These are phyloP conservation scores for Candolleomyces efflorescens DNA, from an alignment of 768 basidiomycete genomes.

Conservation along the genomic window DNA sequence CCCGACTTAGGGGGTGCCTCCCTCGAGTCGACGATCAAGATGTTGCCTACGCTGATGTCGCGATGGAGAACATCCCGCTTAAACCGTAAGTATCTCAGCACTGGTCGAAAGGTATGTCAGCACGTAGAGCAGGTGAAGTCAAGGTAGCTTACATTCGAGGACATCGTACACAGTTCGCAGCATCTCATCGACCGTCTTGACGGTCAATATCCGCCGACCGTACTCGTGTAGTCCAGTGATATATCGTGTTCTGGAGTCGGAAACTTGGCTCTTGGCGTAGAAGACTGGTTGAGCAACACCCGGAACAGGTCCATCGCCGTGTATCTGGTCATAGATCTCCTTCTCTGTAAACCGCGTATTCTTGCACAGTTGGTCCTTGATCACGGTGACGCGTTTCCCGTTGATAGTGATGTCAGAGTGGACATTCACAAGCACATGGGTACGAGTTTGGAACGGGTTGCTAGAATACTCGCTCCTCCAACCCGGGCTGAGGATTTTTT, in stretches of 20 bases:
- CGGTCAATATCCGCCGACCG: not conserved
- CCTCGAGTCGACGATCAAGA: not conserved
- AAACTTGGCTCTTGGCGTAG: no score
- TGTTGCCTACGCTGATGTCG: not conserved
- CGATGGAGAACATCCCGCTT: conserved; percentile 1
- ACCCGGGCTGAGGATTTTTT: no score
- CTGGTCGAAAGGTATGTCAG: not conserved
- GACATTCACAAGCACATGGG: not conserved
- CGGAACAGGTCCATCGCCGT: not conserved
- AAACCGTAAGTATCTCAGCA: not conserved
- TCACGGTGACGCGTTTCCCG: not conserved
- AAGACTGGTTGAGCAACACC: not conserved
- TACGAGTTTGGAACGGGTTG: not conserved
- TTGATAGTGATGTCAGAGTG: not conserved
- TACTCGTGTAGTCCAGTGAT: not conserved
- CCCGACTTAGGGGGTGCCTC: not conserved
- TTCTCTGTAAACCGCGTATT: not conserved
- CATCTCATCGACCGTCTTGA: not conserved
- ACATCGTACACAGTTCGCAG: not conserved
- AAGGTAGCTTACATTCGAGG: not conserved
- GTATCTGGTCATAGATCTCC: not conserved
- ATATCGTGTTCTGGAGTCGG: not conserved
- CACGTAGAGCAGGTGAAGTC: not conserved
- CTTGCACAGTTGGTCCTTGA: conserved; percentile 1
- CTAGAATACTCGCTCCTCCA: no score